Evolutionary conservation across 169 alveolate genomes (phyloP), one percentile per base, ranked within the genome.

Genomic region (Plasmodium sp.): DNA sequence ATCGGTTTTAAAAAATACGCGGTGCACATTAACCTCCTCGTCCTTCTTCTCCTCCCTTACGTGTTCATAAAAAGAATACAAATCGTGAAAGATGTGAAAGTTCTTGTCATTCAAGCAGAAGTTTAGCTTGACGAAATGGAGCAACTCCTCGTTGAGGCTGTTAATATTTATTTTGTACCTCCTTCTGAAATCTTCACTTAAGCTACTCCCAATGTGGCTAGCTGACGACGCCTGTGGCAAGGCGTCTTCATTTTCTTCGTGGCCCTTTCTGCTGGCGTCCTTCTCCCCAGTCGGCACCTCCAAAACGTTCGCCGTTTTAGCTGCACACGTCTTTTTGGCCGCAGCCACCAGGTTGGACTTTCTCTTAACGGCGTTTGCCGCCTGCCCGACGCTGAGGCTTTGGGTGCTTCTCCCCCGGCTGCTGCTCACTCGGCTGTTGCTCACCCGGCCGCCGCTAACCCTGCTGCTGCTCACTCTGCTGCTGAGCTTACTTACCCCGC

Each of bases 41-140:
- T 84, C 45, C 18, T 45, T 92, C 5, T 95, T 77, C 51, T 92
- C 86, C 84, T 84, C 96, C 56, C 48, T 79, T 41, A 91, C 45
- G 83, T 91, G 93, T 5, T 67, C 72, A 48, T 83, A 91, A 58
- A 91, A 91, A 31, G 43, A 56, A 73, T 91, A 83, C 18, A 84
- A 51, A 56, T 79, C 85, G 71, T 56, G 84, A 16, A 79, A 91
- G 6, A 91, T 91, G 10, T 80, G 14, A 75, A 84, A 62, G 5
- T 91, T 81, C 36, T 80, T 79, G 7, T 56, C 82, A 79, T 80
- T 75, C 81, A 91, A 80, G 31, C 84, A 91, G 31, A 91, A 84
- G 45, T 79, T 91, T 2, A 79, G 14, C 77, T 86, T 86, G 33
- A 86, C 93, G 56, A 86, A 86, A 22, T 86, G 33, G 56, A 86